Base-by-base conservation (phyloP, 2,329 filamentous ascomycete genomes). In the Lachnellula hyalina region DNA sequence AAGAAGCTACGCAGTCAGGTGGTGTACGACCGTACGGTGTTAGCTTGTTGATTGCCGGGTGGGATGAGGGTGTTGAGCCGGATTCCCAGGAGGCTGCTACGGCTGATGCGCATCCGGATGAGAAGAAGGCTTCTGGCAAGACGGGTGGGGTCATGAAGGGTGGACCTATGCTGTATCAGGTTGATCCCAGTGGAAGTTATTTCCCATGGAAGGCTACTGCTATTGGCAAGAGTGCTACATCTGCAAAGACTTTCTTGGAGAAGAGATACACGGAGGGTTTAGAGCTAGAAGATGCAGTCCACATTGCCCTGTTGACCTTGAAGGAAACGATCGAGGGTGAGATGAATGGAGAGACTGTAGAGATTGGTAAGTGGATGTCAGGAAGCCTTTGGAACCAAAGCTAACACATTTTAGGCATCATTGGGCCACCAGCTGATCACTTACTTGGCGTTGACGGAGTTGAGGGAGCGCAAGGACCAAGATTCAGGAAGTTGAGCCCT, bases 281-380 rank as follows among this genome's bases (percentile, higher is more conserved):
- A 70, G 94, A 99, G 80, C 79, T 99, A 61, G 94, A 99, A 75
- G 94, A 99, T 74, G 94, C 94, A 9, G 94, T 99, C 65, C 94
- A 99, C 75, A 99, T 99, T 77, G 94, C 94, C 57, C 82, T 99
- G 53, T 78, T 99, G 71, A 99, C 94, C 25, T 78, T 99, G 71
- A 99, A 99, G 81, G 94, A 99, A 81, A 96, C 94, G 55, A 99
- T 99, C 70, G 93, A 97, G 77, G 94, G 94, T 55, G 94, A 97
- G 77, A 97, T 97, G 93, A 97, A 93, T 65, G 93, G 93, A 60
- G 92, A 97, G 72, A 96, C 93, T 34, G 95, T 99, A 62, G 94
- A 99, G 76, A 96, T 99, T 73, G 93, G 90, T 91, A 75, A 72
- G 85, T 72, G 42, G 35, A 6, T n/a, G 19, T 34, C 45, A 45